Evolutionary conservation across 257 asterid genomes (phyloP), one percentile per base, ranked within the genome.

Genomic region (Scutellaria baicalensis): DNA sequence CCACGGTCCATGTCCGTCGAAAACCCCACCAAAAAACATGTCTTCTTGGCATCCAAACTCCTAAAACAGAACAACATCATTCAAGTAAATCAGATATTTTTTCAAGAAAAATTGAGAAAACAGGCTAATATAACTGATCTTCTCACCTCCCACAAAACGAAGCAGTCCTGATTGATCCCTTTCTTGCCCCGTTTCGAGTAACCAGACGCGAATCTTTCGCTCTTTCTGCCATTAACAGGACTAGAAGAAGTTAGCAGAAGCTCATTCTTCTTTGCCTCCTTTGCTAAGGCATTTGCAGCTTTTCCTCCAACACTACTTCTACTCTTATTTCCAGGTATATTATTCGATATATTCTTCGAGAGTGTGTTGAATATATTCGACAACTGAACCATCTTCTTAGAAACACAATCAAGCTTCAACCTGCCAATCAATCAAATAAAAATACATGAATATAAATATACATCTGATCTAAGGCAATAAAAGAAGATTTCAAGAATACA

Each of bases 1-100:
- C 97, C 97, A 88, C 3, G 86, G 88, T 35, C 97, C 97, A 70
- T 91, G 96, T 59, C 96, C 96, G 44, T 91, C 94, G 47, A 91
- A 91, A 38, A 91, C 86, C 1, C 96, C 97, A 80, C 96, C 86
- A 69, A 86, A 85, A 0, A 77, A 73, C 88, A 86, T 82, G 70
- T 84, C 97, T 42, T 88, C 86, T 78, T 85, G 92, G 69, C 83
- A 78, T 35, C 96, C 97, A 72, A 85, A 91, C 76, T 87, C 95
- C 96, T 90, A 38, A 52, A 38, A 75, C 10, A 45, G 61, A 76
- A 45, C 14, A 20, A 57, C 2, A 14, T 20, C 10, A 48, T 51
- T 58, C 16, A 17, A 12, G 57, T 42, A 27, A 27, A 27, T 27
- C 33, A 27, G 33, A 27, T 27, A 4, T 27, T 27, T 27, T 27